Conservation (phyloP, 805 yeast genomes). For the Candida andamanensis region DNA sequence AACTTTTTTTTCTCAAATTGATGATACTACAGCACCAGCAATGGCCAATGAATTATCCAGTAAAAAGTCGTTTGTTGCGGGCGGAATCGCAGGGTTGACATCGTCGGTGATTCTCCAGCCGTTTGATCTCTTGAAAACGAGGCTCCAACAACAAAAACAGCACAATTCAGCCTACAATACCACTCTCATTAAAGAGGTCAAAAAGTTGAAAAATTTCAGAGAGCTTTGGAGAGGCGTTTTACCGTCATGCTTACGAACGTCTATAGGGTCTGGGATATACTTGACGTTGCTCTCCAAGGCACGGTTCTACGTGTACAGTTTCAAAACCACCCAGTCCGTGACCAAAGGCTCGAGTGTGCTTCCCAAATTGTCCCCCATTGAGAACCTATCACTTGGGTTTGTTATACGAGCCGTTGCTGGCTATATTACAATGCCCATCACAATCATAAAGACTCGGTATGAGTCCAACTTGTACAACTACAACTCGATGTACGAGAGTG, state of each 20-base stretch:
- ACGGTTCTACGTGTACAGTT: slow-evolving; percentile 45
- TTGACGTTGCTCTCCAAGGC: slow-evolving; percentile 64
- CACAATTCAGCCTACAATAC: slow-evolving; percentile 18
- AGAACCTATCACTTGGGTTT: slow-evolving; percentile 74
- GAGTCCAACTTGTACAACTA: slow-evolving; percentile 79
- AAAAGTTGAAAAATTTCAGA: slow-evolving; percentile 32
- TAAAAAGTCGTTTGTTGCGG: slow-evolving; percentile 27
- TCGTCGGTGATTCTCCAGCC: slow-evolving; percentile 84
- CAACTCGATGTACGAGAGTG: slow-evolving; percentile 57
- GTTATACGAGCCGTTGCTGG: slow-evolving; percentile 79
- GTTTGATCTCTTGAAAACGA: slow-evolving; percentile 79
- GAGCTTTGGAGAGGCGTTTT: slow-evolving; percentile 91
- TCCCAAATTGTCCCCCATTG: slow-evolving; percentile 67
- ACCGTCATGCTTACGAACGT: slow-evolving; percentile 86
- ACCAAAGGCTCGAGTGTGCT: slow-evolving; percentile 21
- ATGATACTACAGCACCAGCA: background rate
- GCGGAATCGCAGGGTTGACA: slow-evolving; percentile 78
- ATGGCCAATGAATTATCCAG: slow-evolving; percentile 13
- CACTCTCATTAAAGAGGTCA: slow-evolving; percentile 36
- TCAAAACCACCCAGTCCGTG: slow-evolving; percentile 4
- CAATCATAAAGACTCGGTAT: slow-evolving; percentile 81
- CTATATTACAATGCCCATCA: slow-evolving; percentile 87
- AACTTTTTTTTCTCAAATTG: too few species aligned
- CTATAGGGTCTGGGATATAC: slow-evolving; percentile 86
- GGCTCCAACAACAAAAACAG: slow-evolving; percentile 52